A percentile compares a stretch with the other conserved stretches of the same genome.
Evolutionary conservation across 2,329 filamentous ascomycete species (phyloP).

Genomic region (Neurospora crassa): DNA sequence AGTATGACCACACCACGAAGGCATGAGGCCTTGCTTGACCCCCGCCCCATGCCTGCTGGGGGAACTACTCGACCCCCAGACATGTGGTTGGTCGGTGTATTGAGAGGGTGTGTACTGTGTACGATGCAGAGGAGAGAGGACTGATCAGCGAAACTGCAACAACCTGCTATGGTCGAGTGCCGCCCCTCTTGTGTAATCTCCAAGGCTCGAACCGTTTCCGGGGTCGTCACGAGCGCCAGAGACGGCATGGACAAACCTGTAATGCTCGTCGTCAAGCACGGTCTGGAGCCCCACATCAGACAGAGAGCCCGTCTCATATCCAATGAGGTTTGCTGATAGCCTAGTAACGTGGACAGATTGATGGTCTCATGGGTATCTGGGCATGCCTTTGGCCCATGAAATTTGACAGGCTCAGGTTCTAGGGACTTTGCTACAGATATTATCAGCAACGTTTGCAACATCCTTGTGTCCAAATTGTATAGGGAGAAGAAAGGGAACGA

Average conservation of each 20-base stretch:
- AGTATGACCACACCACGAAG: not conserved
- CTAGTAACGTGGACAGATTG: not conserved
- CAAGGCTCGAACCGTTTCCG: not conserved
- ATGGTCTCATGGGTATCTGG: not conserved
- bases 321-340: not conserved
- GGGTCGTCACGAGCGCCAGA: not conserved
- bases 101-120: not conserved
- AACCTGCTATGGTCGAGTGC: not conserved
- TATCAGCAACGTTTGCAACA: not conserved
- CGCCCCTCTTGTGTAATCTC: not conserved
- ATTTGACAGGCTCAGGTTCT: not conserved
- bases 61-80: not conserved
- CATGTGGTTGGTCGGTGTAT: not conserved
- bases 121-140: not conserved
- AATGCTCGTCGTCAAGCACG: not conserved
- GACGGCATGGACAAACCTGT: not conserved
- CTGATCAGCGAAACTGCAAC: not conserved
- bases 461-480: not conserved
- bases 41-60: not conserved
- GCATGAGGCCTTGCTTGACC: not conserved
- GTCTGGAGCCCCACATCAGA: not conserved
- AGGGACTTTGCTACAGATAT: not conserved
- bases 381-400: not conserved
- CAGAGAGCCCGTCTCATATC: not conserved
- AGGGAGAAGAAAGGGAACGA: not conserved